Conservation (phyloP, 306 rosid genomes). For the Arachis hypogaea region DNA sequence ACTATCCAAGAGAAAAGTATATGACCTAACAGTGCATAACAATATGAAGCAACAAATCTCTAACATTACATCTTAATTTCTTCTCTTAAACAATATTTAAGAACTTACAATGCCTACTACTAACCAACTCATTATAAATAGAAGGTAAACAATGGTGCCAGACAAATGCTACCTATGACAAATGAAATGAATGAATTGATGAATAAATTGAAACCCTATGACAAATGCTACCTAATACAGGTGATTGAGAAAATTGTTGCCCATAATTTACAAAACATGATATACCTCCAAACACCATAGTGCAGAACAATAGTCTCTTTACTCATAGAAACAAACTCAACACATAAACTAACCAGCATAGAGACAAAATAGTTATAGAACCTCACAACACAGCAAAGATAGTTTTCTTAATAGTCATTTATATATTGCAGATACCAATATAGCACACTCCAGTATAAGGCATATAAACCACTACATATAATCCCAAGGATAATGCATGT, state of each 20-base stretch:
- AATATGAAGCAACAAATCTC: neutral
- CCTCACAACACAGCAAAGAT: conserved; percentile 5
- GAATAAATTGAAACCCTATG: no score
- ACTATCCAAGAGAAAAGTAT: neutral
- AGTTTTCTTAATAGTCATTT: neutral
- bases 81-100: neutral
- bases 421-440: conserved; percentile 12
- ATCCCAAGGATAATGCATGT: conserved; percentile 16
- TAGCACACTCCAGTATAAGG: conserved; percentile 7
- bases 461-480: conserved; percentile 33
- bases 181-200: no score
- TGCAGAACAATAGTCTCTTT: conserved; percentile 27
- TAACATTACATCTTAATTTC: neutral
- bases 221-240: neutral
- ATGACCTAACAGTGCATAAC: neutral
- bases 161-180: no score
- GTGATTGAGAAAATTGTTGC: conserved; percentile 1
- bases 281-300: conserved; percentile 9
- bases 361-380: neutral
- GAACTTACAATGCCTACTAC: neutral
- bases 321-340: neutral
- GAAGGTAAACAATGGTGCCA: neutral
- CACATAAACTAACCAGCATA: neutral
- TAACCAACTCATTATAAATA: neutral
- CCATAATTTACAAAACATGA: conserved; percentile 5